These are phyloP conservation scores for Moniliella sp. DNA, from an alignment of 1,284 basidiomycete genomes.

Conservation along the genomic window DNA sequence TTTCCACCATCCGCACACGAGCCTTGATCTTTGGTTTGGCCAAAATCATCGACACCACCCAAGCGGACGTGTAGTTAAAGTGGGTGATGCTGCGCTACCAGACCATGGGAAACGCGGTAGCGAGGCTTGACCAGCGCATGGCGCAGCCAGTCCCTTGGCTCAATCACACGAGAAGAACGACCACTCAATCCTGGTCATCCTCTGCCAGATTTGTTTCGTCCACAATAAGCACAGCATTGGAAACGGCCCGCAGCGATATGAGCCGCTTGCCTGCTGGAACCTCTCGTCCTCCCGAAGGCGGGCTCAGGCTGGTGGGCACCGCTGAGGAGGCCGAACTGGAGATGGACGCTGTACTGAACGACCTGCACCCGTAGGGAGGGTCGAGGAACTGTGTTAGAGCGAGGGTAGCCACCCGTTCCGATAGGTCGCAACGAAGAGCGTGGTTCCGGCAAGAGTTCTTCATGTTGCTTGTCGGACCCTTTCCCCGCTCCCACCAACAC, in stretches of 20 bases:
- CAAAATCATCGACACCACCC: conserved; percentile 25
- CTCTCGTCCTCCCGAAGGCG: neutral
- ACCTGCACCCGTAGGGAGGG: neutral
- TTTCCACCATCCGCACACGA: conserved; percentile 20
- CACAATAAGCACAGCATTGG: conserved; percentile 15
- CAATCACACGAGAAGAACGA: conserved; percentile 15
- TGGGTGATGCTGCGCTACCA: conserved; percentile 19
- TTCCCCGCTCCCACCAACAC: too few relatives aligned
- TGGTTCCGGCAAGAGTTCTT: too few relatives aligned
- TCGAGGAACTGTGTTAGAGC: neutral
- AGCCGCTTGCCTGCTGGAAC: neutral
- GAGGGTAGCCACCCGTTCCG: neutral
- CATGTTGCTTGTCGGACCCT: too few relatives aligned
- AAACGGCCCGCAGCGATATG: conserved; percentile 13
- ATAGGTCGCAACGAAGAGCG: too few relatives aligned
- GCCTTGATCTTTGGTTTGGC: conserved; percentile 18
- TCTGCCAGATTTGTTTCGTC: conserved; percentile 16
- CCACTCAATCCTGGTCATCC: conserved; percentile 23
- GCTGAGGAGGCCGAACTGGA: neutral
- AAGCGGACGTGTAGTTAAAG: conserved; percentile 25
- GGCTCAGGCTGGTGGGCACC: neutral
- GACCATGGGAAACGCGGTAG: conserved; percentile 8
- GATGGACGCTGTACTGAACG: neutral
- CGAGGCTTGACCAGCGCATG: conserved; percentile 17
- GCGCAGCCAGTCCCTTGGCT: conserved; percentile 18